phyloP scores from a whole-genome alignment of 768 basidiomycete genomes.

The Suillus subaureus region DNA sequence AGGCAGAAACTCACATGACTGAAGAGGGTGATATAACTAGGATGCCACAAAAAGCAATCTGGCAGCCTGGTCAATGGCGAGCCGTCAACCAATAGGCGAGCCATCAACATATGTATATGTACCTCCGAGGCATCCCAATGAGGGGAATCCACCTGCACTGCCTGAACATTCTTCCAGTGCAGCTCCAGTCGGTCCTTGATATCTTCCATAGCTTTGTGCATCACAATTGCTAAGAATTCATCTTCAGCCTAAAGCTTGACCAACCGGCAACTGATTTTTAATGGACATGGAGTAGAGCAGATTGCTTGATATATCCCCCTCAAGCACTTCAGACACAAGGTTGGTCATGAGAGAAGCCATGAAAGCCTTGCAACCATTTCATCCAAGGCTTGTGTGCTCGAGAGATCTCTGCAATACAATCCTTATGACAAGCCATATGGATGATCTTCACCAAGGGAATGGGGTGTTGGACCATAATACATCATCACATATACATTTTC shows the following conservation, averaged over 20 bases:
- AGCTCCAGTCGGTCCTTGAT: slow-evolving; percentile 25
- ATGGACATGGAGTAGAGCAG: slow-evolving; percentile 30
- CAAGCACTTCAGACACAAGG: slow-evolving; percentile 24
- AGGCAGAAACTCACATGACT: slow-evolving; percentile 29
- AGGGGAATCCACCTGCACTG: slow-evolving; percentile 23
- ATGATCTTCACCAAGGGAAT: slow-evolving; percentile 49
- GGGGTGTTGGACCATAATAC: slow-evolving; percentile 7
- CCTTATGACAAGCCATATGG: slow-evolving; percentile 52
- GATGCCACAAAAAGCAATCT: slow-evolving; percentile 29
- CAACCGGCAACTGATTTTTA: slow-evolving; percentile 29
- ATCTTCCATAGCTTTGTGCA: slow-evolving; percentile 36
- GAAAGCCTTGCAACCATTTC: slow-evolving; percentile 47
- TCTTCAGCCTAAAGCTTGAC: slow-evolving; percentile 27
- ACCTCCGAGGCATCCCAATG: slow-evolving; percentile 26
- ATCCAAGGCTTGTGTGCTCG: slow-evolving; percentile 8
- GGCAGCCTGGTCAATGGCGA: slow-evolving; percentile 43
- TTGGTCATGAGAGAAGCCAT: slow-evolving; percentile 42
- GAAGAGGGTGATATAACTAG: slow-evolving; percentile 39
- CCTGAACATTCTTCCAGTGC: slow-evolving; percentile 38
- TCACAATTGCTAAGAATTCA: slow-evolving; percentile 13
- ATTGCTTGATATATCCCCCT: slow-evolving; percentile 22
- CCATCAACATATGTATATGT: slow-evolving; percentile 44
- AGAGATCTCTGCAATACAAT: slow-evolving; percentile 42
- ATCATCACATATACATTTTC: slow-evolving; percentile 29
- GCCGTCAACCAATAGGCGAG: slow-evolving; percentile 44